Evolutionary conservation across 1,139 yeast species (phyloP).

Genomic region (Pichia sp.): DNA sequence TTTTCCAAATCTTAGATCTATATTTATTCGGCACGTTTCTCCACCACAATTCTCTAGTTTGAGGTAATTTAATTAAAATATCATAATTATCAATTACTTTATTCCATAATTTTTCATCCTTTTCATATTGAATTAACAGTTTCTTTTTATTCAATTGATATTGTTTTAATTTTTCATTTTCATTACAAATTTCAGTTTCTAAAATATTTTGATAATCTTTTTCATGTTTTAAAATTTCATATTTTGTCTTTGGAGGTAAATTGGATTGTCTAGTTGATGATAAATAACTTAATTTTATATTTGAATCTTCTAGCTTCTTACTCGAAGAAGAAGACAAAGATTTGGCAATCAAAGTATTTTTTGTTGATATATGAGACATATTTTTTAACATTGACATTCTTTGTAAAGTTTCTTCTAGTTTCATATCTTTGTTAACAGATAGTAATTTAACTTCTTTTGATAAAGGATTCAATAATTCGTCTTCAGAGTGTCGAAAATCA

Average conservation of each 20-base stretch:
- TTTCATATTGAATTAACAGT: constrained; percentile 29
- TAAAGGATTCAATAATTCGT: constrained; percentile 22
- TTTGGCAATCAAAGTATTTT: not conserved
- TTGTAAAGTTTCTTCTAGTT: constrained; percentile 37
- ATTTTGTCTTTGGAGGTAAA: constrained; percentile 58
- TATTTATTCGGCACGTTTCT: constrained; percentile 50
- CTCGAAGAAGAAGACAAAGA: not conserved
- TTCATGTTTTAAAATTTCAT: constrained; percentile 52
- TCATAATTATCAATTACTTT: constrained; percentile 38
- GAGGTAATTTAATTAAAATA: constrained; percentile 33
- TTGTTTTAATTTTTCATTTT: constrained; percentile 33
- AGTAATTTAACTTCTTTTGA: constrained; percentile 47
- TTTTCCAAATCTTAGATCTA: constrained; percentile 48
- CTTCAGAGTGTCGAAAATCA: constrained; percentile 24
- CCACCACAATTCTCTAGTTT: constrained; percentile 58
- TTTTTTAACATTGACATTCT: constrained; percentile 30
- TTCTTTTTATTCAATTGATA: constrained; percentile 31
- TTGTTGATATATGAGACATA: constrained; percentile 12
- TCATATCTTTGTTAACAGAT: constrained; percentile 36
- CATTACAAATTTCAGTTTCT: constrained; percentile 40
- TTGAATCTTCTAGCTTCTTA: constrained; percentile 1
- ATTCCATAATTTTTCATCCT: constrained; percentile 43
- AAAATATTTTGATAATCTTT: constrained; percentile 48
- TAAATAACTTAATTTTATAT: constrained; percentile 29
- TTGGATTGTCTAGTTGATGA: constrained; percentile 57